Evolutionary conservation across 768 basidiomycete species (phyloP), one percentile per base, ranked within the genome.

Genomic region (Tylopilus felleus): DNA sequence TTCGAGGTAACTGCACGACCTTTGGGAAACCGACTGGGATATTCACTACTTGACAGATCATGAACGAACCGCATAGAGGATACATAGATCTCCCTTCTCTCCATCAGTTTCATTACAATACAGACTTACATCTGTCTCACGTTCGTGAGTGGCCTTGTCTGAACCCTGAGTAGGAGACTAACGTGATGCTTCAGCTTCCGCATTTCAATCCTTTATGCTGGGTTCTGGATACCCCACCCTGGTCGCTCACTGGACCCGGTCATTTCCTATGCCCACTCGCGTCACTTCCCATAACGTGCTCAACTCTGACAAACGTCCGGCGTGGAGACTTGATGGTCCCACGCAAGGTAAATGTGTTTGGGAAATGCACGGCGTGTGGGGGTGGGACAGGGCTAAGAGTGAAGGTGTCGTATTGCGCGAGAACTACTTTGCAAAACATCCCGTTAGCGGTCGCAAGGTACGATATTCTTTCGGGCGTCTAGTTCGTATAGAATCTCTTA

Each of bases 1-100:
- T 94, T 96, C 53, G 90, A 98, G 81, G 94, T 93, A 60, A 44
- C 73, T 56, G 22, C 22, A 12, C 23, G 9, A 27, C 21, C 16
- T 36, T 21, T 36, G 52, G 6, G 13, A 5, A 45, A 4, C 12
- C 8, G 31, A 41, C 28, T 5, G 21, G 25, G 6, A 25, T 51
- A 36, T 53, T 62, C 29, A 67, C 28, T 9, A 6, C 36, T 36
- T 12, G 25, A 16, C 58, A 95, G 92, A 81, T 93, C 68, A 85
- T 96, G 80, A 97, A 98, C 60, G 94, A 97, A 71, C 94, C 94
- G 0, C 94, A 99, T 72, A 78, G 86, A 63, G 97, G 96, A 39
- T 98, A 96, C 69, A 85, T 96, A 55, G 81, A 87, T 49, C 74
- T 97, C 6, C 77, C 80, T 23, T 91, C 92, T 1, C 75, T 97